These are phyloP conservation scores for Cinnamomum chago DNA, from an alignment of 164 flowering plant genomes.

Conservation along the genomic window DNA sequence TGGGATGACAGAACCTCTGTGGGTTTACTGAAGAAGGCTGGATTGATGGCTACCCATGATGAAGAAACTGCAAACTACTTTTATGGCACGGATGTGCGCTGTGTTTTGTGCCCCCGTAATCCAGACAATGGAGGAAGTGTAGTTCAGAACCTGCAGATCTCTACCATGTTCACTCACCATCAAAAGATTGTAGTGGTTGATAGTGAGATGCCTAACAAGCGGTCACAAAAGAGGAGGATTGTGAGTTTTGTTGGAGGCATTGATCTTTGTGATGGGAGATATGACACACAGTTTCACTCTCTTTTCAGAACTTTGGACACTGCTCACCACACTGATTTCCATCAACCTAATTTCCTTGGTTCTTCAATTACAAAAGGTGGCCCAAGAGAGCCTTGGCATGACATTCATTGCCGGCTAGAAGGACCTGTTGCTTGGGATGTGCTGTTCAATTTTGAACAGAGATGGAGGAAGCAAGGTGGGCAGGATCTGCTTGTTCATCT, in stretches of 20 bases:
- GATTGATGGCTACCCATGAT: conserved; percentile 78
- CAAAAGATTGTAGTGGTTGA: conserved; percentile 72
- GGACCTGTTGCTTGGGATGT: conserved; percentile 85
- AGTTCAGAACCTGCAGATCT: conserved; percentile 47
- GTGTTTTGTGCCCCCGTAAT: conserved; percentile 66
- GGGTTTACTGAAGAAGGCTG: conserved; percentile 45
- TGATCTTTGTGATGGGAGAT: conserved; percentile 74
- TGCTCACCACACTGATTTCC: conserved; percentile 59
- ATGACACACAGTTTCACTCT: conserved; percentile 60
- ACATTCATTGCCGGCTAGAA: conserved; percentile 60
- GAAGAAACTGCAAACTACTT: conserved; percentile 59
- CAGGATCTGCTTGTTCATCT: conserved; percentile 39
- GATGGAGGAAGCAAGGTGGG: conserved; percentile 73
- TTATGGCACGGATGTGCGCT: conserved; percentile 42
- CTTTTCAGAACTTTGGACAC: conserved; percentile 56
- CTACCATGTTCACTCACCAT: conserved; percentile 83
- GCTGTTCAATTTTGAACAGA: conserved; percentile 63
- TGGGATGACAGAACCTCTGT: conserved; percentile 84
- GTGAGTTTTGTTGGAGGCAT: conserved; percentile 72
- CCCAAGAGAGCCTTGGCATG: conserved; percentile 86
- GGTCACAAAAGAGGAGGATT: conserved; percentile 38
- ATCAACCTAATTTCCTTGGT: conserved; percentile 56
- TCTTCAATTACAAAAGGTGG: conserved; percentile 64
- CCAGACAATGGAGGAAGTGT: conserved; percentile 60
- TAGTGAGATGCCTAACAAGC: conserved; percentile 32